Conservation (phyloP, 192 early-diverging fungal genomes). For the Paraglomus brasilianum region DNA sequence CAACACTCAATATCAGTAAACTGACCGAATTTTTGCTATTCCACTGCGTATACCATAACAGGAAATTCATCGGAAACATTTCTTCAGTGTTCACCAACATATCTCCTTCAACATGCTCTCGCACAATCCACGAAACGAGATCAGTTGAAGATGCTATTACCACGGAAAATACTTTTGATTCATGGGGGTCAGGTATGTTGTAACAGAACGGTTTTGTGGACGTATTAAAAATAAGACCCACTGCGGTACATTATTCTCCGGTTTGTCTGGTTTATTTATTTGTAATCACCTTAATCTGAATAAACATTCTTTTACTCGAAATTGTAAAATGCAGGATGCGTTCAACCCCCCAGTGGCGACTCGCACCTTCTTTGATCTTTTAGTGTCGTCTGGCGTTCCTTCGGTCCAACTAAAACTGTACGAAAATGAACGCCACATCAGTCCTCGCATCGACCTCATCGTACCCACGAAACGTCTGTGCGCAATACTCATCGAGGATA, state of each 20-base stretch:
- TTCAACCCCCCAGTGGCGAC: conserved; percentile 22
- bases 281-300: too few species aligned
- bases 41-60: neutral
- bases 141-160: conserved; percentile 19
- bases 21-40: too few species aligned
- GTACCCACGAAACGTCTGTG: conserved; percentile 28
- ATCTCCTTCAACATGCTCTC: conserved; percentile 18
- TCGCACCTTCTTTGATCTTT: conserved; percentile 8
- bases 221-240: too few species aligned
- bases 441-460: conserved; percentile 27
- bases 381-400: conserved; percentile 1
- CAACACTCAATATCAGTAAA: too few species aligned
- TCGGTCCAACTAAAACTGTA: conserved; percentile 28
- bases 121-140: neutral
- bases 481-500: conserved; percentile 14
- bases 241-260: too few species aligned
- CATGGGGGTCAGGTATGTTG: conserved; percentile 19
- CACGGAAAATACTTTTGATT: conserved; percentile 17
- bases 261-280: too few species aligned
- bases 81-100: conserved; percentile 29
- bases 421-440: conserved; percentile 13
- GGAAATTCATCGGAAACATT: conserved; percentile 28
- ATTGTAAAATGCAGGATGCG: conserved; percentile 2
- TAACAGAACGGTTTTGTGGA: too few species aligned
- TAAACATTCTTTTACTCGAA: neutral